A percentile compares a stretch with the other conserved stretches of the same genome.
These are phyloP conservation scores for Plantago elongata DNA, from an alignment of 257 asterid species.

Conservation along the genomic window DNA sequence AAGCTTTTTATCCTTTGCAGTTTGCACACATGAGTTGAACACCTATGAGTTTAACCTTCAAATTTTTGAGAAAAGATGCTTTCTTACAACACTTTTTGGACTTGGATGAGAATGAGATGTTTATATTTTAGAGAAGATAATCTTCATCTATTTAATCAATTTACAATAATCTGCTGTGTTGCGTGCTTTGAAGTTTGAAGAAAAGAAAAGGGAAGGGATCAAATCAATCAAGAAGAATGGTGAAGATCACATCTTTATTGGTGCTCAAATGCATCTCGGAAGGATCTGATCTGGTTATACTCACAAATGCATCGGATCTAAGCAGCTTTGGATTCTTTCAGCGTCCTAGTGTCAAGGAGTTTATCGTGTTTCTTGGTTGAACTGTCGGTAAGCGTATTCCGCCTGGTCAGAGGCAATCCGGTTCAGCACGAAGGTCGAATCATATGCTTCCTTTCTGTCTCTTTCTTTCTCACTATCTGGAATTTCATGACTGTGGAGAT, in stretches of 20 bases:
- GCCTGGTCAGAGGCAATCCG: conserved; percentile 81
- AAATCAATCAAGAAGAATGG: conserved; percentile 26
- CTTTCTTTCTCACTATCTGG: not conserved
- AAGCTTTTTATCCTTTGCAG: too few relatives aligned
- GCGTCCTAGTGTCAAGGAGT: conserved; percentile 70
- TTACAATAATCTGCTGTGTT: not conserved
- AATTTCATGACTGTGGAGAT: too few relatives aligned
- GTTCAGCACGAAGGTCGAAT: conserved; percentile 78
- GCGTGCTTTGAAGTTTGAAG: too few relatives aligned
- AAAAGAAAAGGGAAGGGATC: not conserved
- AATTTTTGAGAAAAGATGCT: too few relatives aligned
- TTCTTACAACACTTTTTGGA: too few relatives aligned
- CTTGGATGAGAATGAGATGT: too few relatives aligned
- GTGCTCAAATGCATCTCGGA: conserved; percentile 53
- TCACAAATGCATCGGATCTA: conserved; percentile 65
- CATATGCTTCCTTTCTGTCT: not conserved
- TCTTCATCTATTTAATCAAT: not conserved
- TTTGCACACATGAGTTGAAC: too few relatives aligned
- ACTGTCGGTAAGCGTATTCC: conserved; percentile 80
- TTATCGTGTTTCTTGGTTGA: conserved; percentile 72
- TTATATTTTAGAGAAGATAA: too few relatives aligned
- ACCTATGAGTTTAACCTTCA: too few relatives aligned
- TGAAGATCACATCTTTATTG: conserved; percentile 94
- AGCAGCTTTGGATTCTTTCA: conserved; percentile 83
- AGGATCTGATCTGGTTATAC: conserved; percentile 71